These are phyloP conservation scores for Pseudozyma tsukubaensis DNA, from an alignment of 1,284 basidiomycete species.

Conservation along the genomic window DNA sequence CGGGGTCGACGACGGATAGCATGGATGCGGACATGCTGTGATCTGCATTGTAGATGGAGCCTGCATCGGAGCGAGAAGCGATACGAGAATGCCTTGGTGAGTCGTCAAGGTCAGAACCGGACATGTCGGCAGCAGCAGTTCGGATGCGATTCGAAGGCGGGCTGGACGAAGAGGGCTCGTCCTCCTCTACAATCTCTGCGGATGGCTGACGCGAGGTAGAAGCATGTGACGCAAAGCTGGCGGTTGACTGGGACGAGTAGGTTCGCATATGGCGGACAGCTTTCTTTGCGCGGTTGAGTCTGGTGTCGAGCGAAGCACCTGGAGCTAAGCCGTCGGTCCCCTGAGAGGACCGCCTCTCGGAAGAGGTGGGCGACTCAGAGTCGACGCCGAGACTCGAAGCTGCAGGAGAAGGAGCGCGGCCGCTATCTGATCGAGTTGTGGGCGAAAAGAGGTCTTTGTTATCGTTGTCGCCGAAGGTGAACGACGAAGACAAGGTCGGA, in stretches of 20 bases:
- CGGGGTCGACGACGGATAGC: slow-evolving; percentile 42
- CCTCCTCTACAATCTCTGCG: slow-evolving; percentile 40
- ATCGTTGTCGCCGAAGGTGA: slow-evolving; percentile 14
- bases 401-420: background rate
- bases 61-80: slow-evolving; percentile 30
- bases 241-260: slow-evolving; percentile 32
- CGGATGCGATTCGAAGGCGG: background rate
- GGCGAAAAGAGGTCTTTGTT: slow-evolving; percentile 33
- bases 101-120: background rate
- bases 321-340: slow-evolving; percentile 16
- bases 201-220: slow-evolving; percentile 28
- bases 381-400: slow-evolving; percentile 11
- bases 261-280: slow-evolving; percentile 45
- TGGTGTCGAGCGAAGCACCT: slow-evolving; percentile 26
- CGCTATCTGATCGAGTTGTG: slow-evolving; percentile 5
- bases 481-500: slow-evolving; percentile 29
- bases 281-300: slow-evolving; percentile 34
- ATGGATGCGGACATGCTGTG: slow-evolving; percentile 36
- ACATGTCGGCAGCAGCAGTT: slow-evolving; percentile 12
- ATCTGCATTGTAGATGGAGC: slow-evolving; percentile 32
- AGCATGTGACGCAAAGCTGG: slow-evolving; percentile 45
- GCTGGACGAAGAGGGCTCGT: slow-evolving; percentile 18
- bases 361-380: slow-evolving; percentile 31
- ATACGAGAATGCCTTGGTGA: slow-evolving; percentile 30
- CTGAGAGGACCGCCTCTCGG: slow-evolving; percentile 25